Evolutionary conservation across 148 eudicot species (phyloP), one percentile per base, ranked within the genome.

Genomic region (Amaranthus cruentus): DNA sequence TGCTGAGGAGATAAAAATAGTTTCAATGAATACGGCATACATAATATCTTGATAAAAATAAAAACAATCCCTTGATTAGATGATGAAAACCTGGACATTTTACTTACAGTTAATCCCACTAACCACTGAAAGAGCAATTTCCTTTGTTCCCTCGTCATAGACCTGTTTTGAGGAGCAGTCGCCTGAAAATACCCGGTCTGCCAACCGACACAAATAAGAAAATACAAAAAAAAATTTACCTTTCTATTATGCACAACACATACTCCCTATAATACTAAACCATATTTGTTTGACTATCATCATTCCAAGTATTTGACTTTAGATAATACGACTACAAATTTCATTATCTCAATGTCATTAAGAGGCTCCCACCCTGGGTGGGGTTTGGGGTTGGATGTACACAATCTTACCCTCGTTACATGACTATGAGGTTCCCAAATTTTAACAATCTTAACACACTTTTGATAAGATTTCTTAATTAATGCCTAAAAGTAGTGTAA

Each of bases 181-280:
- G 50, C 96, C 94, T 28, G 96, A 80, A 80, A 87, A 93, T 83
- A 93, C 98, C 84, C 92, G 88, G 82, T 93, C 98, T 93, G 76
- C 67, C 69, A 70, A 8, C 69, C 78, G 77, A 55, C 38, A 78
- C 13, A 67, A 60, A 66, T 60, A 47, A 71, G 61, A 74, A 1
- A 15, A 59, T 48, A 46, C 2, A 50, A 47, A 55, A 65, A 42
- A 70, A 71, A 62, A 4, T 21, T 43, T 18, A 67, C 52, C 63
- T 9, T 55, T 64, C 55, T 28, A 28, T 58, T 60, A n/a, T 43
- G 13, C 48, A 62, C 21, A 46, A 14, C 38, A n/a, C 57, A 52
- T n/a, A 49, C 6, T 21, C 18, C 14, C 55, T 66, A 14, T 7
- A 9, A 69, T 28, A 28, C 38, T 28, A 28, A 28, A 28, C 38